Conservation (phyloP, 441 rosid species). For the Pelargonium fulgidum region DNA sequence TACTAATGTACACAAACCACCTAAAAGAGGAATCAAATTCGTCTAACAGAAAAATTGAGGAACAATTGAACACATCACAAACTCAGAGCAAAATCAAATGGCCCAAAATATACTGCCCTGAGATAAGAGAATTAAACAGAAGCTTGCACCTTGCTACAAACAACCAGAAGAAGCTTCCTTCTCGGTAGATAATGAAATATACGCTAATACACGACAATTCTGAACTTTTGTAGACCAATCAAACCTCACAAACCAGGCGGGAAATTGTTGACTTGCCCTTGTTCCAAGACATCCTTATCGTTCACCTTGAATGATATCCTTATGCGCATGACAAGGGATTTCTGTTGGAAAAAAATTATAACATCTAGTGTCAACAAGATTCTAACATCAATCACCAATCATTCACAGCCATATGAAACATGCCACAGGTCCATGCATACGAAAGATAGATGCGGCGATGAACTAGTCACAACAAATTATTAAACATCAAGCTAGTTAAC, state of each 20-base stretch:
- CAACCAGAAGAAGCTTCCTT: slow-evolving; percentile 20
- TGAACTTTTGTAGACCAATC: slow-evolving; percentile 11
- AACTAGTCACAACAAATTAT: no score
- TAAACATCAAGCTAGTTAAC: no score
- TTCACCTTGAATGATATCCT: slow-evolving; percentile 82
- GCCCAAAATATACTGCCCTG: slow-evolving; percentile 25
- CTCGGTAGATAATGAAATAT: slow-evolving; percentile 16
- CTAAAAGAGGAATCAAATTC: slow-evolving; percentile 9
- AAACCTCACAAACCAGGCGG: slow-evolving; percentile 60
- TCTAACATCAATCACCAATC: neutral
- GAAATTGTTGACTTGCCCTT: slow-evolving; percentile 84
- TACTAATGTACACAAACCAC: slow-evolving; percentile 9
- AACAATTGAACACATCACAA: neutral
- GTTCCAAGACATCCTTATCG: slow-evolving; percentile 69
- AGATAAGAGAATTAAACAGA: slow-evolving; percentile 25
- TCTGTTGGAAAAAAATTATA: slow-evolving; percentile 40
- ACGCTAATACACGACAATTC: slow-evolving; percentile 16
- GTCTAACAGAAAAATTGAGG: slow-evolving; percentile 3
- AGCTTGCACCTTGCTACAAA: slow-evolving; percentile 27
- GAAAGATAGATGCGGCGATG: no score
- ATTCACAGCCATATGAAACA: slow-evolving; percentile 29
- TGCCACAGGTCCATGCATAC: no score
- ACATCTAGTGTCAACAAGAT: neutral
- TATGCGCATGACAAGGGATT: slow-evolving; percentile 86
- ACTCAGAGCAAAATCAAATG: slow-evolving; percentile 18